Evolutionary conservation across 2,329 filamentous ascomycete genomes (phyloP).

Genomic region (Fusarium multiceps): DNA sequence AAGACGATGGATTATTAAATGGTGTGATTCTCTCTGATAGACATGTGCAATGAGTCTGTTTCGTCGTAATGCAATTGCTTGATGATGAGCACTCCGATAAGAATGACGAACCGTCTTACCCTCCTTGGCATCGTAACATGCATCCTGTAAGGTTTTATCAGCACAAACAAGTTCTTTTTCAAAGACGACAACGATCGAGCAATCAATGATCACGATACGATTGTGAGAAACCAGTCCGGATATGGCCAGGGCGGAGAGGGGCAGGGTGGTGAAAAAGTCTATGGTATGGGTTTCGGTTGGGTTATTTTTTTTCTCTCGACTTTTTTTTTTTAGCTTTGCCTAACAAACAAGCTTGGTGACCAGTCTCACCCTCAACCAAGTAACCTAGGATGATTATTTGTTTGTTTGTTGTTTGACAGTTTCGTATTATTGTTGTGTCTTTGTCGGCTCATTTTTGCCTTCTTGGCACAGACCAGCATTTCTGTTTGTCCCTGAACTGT

Average conservation of each 20-base stretch:
- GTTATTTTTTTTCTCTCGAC: slow-evolving; percentile 8
- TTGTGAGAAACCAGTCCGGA: slow-evolving; percentile 11
- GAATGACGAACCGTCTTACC: slow-evolving; percentile 42
- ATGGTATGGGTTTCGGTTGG: slow-evolving; percentile 31
- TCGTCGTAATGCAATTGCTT: slow-evolving; percentile 13
- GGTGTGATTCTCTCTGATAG: slow-evolving; percentile 7
- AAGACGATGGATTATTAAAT: slow-evolving; percentile 13
- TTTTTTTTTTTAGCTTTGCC: slow-evolving; percentile 22
- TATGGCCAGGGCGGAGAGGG: slow-evolving; percentile 24
- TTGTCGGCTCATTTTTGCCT: slow-evolving; percentile 13
- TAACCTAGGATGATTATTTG: slow-evolving; percentile 1
- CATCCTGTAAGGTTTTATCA: slow-evolving; percentile 18
- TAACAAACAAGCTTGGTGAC: slow-evolving; percentile 28
- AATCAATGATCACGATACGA: slow-evolving; percentile 24
- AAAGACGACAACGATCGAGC: slow-evolving; percentile 9
- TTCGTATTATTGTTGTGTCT: slow-evolving; percentile 16
- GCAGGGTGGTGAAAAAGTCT: slow-evolving; percentile 34
- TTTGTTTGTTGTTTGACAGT: slow-evolving; percentile 14
- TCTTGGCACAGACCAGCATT: slow-evolving; percentile 23
- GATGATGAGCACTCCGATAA: slow-evolving; percentile 44
- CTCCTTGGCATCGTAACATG: slow-evolving; percentile 16
- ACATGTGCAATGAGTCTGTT: slow-evolving; percentile 16
- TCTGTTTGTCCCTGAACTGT: slow-evolving; percentile 7
- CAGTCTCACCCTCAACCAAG: slow-evolving; percentile 12
- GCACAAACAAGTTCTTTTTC: slow-evolving; percentile 2